Evolutionary conservation across 352 stramenopile species (phyloP), one percentile per base, ranked within the genome.

Genomic region (Globisporangium spiculum): DNA sequence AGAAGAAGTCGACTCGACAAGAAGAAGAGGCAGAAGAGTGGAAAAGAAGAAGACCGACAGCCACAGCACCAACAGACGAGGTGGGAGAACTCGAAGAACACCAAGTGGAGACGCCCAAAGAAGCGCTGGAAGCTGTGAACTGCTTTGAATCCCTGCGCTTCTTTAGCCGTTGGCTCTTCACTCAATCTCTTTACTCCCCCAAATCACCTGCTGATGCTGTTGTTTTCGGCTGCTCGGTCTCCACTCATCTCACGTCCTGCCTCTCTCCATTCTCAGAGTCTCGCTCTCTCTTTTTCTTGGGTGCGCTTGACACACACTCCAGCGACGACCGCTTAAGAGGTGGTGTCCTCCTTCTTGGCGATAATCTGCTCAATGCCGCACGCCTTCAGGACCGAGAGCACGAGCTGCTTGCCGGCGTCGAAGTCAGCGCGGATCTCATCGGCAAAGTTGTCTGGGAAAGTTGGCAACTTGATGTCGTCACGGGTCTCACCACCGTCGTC

Each of bases 331-430:
- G 55, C 66, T 71, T 71, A 71, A 61, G 66, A 67, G 56, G 65
- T 74, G 61, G 84, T 80, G 84, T 96, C 88, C 78, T 98, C 94
- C 90, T 98, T 99, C 94, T 99, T 99, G 66, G 91, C 86, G 80
- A 99, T 92, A 75, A 99, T 95, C 86, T 99, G 96, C 88, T 99
- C 97, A 78, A 93, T 98, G 75, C 97, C 97, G 76, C 98, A 98
- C 69, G 98, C 97, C 77, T 94, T 91, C 71, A 99, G 87, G 41
- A 99, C 97, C 65, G 96, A 98, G 30, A 99, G 80, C 62, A 95
- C 89, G 72, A 99, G 93, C 75, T 97, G 89, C 85, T 99, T 98
- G 83, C 97, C 97, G 53, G 92, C 96, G 67, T 96, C 90, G 72
- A 99, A 99, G 68, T 97, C 94, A 54, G 96, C 90, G 72, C 94